Conservation (phyloP, 148 eudicot genomes). For the Tetragonia tetragonoides region DNA sequence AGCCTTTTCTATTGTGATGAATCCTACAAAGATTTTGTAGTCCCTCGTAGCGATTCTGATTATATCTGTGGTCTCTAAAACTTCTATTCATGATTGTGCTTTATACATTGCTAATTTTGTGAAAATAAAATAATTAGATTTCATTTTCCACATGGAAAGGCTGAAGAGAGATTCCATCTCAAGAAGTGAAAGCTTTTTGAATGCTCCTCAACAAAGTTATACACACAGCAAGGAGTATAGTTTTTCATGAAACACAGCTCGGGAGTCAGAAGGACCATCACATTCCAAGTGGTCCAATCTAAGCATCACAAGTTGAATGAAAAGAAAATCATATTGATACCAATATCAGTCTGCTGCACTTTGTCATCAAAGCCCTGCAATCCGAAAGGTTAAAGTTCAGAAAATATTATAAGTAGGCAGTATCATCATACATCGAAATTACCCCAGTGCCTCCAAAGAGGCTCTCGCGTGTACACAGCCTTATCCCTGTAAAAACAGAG, state of each 20-base stretch:
- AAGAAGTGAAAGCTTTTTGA: not conserved
- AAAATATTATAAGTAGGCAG: not conserved
- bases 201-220: too few relatives aligned
- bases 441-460: too few relatives aligned
- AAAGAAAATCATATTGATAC: not conserved
- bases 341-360: conserved; percentile 43
- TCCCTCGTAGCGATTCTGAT: too few relatives aligned
- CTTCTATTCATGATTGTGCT: not conserved
- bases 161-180: not conserved
- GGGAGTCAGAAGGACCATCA: not conserved
- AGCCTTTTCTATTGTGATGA: not conserved
- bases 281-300: not conserved
- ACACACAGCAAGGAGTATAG: too few relatives aligned
- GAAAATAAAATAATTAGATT: too few relatives aligned
- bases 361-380: conserved; percentile 43
- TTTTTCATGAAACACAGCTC: not conserved
- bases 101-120: not conserved
- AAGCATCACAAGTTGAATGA: not conserved
- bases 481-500: too few relatives aligned
- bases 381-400: not conserved
- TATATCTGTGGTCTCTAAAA: not conserved
- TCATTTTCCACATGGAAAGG: not conserved
- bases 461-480: too few relatives aligned
- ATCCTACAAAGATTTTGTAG: not conserved
- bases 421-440: too few relatives aligned